Percentiles rank a stretch among this genome's conserved stretches.
phyloP scores from a whole-genome alignment of 305 asterid species.

The Stenogyne calaminthoides region DNA sequence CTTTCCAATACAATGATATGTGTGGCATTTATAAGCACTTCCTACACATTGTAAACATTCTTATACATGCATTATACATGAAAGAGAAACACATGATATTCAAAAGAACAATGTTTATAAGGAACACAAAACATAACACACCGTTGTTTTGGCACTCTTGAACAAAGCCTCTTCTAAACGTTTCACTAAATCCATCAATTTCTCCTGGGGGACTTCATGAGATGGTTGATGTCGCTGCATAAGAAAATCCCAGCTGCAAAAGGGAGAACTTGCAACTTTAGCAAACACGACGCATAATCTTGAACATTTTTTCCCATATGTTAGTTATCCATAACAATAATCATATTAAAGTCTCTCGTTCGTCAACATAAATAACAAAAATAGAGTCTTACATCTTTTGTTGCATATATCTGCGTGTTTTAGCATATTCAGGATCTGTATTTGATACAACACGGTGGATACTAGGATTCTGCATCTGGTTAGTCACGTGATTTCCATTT shows the following conservation, averaged over 20 bases:
- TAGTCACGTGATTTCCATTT: constrained; percentile 62
- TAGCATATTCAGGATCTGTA: constrained; percentile 53
- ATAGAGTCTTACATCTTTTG: constrained; percentile 66
- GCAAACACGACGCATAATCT: background rate
- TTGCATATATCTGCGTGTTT: constrained; percentile 61
- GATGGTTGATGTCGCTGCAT: constrained; percentile 66
- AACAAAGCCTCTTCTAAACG: constrained; percentile 84
- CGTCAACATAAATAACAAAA: constrained; percentile 22
- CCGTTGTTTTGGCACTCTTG: constrained; percentile 81
- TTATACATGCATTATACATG: background rate
- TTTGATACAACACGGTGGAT: constrained; percentile 47
- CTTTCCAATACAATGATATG: background rate
- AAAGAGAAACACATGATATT: constrained; percentile 11
- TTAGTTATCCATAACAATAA: constrained; percentile 11
- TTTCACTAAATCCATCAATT: constrained; percentile 65
- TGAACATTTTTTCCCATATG: background rate
- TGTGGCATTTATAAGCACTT: constrained; percentile 19
- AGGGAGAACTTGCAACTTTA: constrained; percentile 37
- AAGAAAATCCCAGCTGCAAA: constrained; percentile 66
- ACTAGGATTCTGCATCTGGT: constrained; percentile 73
- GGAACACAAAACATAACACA: constrained; percentile 36
- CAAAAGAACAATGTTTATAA: constrained; percentile 13
- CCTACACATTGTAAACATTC: constrained; percentile 20
- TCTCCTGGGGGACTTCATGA: constrained; percentile 54
- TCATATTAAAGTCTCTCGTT: constrained; percentile 5